phyloP scores from a whole-genome alignment of 1,284 basidiomycete genomes.

The Tilletia setariae region DNA sequence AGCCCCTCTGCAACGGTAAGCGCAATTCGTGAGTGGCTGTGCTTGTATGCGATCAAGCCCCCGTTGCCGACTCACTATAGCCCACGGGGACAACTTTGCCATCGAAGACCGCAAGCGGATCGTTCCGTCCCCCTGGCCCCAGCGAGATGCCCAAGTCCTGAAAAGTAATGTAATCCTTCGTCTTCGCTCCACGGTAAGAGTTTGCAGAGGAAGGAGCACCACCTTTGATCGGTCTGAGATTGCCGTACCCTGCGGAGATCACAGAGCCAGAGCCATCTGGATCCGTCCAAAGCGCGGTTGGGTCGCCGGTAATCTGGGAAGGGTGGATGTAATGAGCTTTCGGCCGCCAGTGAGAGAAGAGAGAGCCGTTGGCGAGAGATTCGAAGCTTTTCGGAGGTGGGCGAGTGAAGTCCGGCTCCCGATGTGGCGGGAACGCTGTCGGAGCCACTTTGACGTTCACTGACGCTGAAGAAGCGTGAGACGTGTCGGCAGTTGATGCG shows the following conservation, averaged over 20 bases:
- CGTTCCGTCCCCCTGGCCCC: slow-evolving; percentile 26
- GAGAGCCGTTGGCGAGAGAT: slow-evolving; percentile 22
- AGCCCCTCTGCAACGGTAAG: slow-evolving; percentile 14
- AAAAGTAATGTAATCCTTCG: slow-evolving; percentile 22
- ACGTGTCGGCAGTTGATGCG: too few relatives aligned
- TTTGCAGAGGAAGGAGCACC: slow-evolving; percentile 19
- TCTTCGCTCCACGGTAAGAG: slow-evolving; percentile 24
- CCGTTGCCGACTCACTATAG: slow-evolving; percentile 16
- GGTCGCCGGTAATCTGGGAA: slow-evolving; percentile 28
- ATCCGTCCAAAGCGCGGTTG: slow-evolving; percentile 27
- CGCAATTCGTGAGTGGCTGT: neutral
- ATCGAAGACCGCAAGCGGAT: slow-evolving; percentile 29
- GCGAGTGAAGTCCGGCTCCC: slow-evolving; percentile 21
- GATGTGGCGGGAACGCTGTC: too few relatives aligned
- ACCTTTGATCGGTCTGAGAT: slow-evolving; percentile 21
- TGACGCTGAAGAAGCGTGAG: too few relatives aligned
- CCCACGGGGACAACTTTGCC: slow-evolving; percentile 25
- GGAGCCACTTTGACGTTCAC: too few relatives aligned
- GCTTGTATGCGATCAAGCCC: neutral
- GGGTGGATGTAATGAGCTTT: slow-evolving; percentile 30
- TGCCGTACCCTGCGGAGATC: slow-evolving; percentile 26
- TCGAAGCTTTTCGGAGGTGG: slow-evolving; percentile 26
- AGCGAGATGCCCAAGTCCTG: slow-evolving; percentile 25
- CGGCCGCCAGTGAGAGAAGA: slow-evolving; percentile 31
- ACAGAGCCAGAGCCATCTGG: slow-evolving; percentile 19